A percentile compares a stretch with the other conserved stretches of the same genome.
Evolutionary conservation across 1,139 yeast genomes (phyloP).

Genomic region (Nakaseomyces glabratus): DNA sequence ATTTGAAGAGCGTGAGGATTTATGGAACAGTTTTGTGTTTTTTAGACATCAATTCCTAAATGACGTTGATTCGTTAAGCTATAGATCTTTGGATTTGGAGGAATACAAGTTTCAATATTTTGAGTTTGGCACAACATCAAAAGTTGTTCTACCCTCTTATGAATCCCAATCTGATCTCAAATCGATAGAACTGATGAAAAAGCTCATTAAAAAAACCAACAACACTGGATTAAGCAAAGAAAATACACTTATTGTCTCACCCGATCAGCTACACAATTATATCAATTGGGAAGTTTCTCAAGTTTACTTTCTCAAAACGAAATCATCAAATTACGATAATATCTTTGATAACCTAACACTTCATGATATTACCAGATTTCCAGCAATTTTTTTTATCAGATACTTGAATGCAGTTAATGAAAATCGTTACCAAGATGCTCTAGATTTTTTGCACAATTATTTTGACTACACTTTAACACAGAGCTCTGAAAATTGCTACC

Average conservation of each 20-base stretch:
- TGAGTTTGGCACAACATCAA: neutral
- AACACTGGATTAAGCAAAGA: neutral
- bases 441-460: constrained; percentile 65
- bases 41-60: no score
- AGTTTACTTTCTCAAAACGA: no score
- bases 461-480: constrained; percentile 76
- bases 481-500: constrained; percentile 32
- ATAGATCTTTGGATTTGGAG: no score
- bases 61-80: no score
- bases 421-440: constrained; percentile 65
- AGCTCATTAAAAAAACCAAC: neutral
- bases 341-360: constrained; percentile 44
- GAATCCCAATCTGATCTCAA: neutral
- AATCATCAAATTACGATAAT: neutral
- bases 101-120: no score
- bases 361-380: constrained; percentile 45
- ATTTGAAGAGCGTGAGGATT: constrained; percentile 17
- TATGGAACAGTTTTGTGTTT: constrained; percentile 16
- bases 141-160: neutral
- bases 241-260: neutral
- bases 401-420: constrained; percentile 55
- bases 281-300: constrained; percentile 4
- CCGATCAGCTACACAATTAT: constrained; percentile 1
- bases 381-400: constrained; percentile 55
- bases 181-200: neutral